Base-by-base conservation (phyloP, 345 rosid genomes). In the Odontarrhena argentea region DNA sequence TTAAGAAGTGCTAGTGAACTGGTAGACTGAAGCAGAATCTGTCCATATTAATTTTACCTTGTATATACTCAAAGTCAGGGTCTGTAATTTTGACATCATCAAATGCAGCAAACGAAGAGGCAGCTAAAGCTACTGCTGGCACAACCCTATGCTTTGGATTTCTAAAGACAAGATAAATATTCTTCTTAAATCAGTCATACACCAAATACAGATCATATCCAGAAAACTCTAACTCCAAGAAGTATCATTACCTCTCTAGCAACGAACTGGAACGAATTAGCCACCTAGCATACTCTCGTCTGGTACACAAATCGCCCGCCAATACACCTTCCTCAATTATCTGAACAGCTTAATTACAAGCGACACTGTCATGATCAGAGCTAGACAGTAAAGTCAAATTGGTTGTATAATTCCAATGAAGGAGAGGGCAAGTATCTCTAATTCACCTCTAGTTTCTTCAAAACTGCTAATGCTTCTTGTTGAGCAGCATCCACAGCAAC, bases 271-370 rank as follows among this genome's bases (percentile, higher is more conserved):
- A 74, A 53, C 74, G 71, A 78, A 89, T 82, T 54, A 89, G 70
- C 96, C 98, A 93, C 74, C 94, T 83, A 37, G 88, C 94, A 71
- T 85, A 93, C 71, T 89, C 96, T 78, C 94, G 79, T 69, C 85
- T 89, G 32, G 92, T 81, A 83, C 98, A 93, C 69, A 93, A 76
- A 44, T 84, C 92, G 11, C 84, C 83, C 46, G 81, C 85, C 68
- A 49, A 60, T 41, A 76, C 78, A 66, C 73, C 81, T 24, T 86
- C 92, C 78, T 85, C 87, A 70, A 86, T 70, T 48, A 89, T 89
- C 98, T 93, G 87, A 76, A 79, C 54, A 79, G 46, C 81, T 80
- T 79, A 75, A 69, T 65, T 43, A 72, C 69, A 70, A 28, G 71
- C 48, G 61, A 69, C 34, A 72, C 30, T 62, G 38, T 63, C 77